Evolutionary conservation across 306 rosid genomes (phyloP).

Genomic region (Bauhinia variegata): DNA sequence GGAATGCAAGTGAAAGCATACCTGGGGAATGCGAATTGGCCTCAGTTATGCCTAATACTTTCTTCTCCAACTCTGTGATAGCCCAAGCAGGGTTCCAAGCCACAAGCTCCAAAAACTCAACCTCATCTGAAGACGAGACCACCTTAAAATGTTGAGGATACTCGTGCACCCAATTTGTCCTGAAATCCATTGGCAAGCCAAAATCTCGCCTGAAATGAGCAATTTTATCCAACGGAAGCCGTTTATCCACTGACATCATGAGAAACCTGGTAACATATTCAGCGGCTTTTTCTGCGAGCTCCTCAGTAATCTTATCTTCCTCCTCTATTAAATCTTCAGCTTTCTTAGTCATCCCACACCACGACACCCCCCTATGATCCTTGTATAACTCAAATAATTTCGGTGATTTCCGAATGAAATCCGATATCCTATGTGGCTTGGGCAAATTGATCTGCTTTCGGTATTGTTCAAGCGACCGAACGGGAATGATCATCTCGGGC

Average conservation of each 20-base stretch:
- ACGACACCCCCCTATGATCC: constrained; percentile 55
- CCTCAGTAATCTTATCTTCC: constrained; percentile 48
- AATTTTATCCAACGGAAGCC: constrained; percentile 60
- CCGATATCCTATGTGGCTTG: constrained; percentile 70
- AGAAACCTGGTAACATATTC: constrained; percentile 70
- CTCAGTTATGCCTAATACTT: constrained; percentile 40
- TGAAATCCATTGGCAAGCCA: constrained; percentile 46
- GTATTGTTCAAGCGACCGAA: constrained; percentile 57
- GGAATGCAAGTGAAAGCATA: constrained; percentile 53
- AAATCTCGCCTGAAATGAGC: constrained; percentile 50
- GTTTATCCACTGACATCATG: constrained; percentile 76
- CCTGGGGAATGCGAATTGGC: constrained; percentile 28
- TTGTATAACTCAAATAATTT: constrained; percentile 64
- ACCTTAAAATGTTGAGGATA: constrained; percentile 66
- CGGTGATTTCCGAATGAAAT: constrained; percentile 69
- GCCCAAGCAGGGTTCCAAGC: constrained; percentile 82
- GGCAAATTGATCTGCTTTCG: constrained; percentile 72
- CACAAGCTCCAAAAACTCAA: constrained; percentile 78
- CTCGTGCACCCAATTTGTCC: constrained; percentile 63
- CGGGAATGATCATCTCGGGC: constrained; percentile 72
- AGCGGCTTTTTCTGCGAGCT: constrained; percentile 61
- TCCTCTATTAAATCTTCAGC: constrained; percentile 64
- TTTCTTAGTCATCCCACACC: constrained; percentile 73
- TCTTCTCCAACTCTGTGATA: constrained; percentile 82
- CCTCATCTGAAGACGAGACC: constrained; percentile 51